phyloP scores from a whole-genome alignment of 345 rosid species.

The Clarkia xantiana region DNA sequence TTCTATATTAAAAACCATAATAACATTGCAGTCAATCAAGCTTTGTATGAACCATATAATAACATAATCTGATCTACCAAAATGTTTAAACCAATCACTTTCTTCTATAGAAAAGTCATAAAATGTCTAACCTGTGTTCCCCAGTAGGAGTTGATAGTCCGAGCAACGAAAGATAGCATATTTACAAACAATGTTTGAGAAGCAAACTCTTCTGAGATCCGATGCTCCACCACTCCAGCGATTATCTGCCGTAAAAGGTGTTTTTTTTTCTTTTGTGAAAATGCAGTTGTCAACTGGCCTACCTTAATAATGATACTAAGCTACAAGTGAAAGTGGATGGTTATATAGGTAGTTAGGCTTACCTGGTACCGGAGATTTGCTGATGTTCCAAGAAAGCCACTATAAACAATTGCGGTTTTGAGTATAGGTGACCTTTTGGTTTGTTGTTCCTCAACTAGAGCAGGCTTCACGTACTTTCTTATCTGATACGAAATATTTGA shows the following conservation, averaged over 20 bases:
- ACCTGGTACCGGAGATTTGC: constrained; percentile 96
- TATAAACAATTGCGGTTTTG: constrained; percentile 63
- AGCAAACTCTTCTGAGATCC: constrained; percentile 60
- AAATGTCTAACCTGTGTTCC: constrained; percentile 74
- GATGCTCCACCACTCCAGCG: constrained; percentile 84
- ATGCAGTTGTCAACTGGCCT: background rate
- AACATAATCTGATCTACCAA: too few relatives aligned
- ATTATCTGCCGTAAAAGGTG: constrained; percentile 44
- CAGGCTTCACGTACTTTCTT: constrained; percentile 47
- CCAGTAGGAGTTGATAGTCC: constrained; percentile 77
- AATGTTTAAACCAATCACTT: too few relatives aligned
- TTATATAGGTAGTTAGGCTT: background rate
- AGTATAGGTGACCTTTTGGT: constrained; percentile 71
- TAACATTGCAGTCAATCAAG: background rate
- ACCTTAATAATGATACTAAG: too few relatives aligned
- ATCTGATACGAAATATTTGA: constrained; percentile 48
- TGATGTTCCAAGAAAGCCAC: constrained; percentile 70
- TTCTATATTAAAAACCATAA: too few relatives aligned
- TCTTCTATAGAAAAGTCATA: too few relatives aligned
- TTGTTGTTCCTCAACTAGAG: constrained; percentile 23
- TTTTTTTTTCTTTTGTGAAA: background rate
- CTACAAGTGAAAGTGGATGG: too few relatives aligned
- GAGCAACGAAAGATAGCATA: constrained; percentile 64
- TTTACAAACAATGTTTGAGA: constrained; percentile 70
- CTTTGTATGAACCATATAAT: background rate